A percentile compares a stretch with the other conserved stretches of the same genome.
Evolutionary conservation across 2,329 filamentous ascomycete genomes (phyloP).

Genomic region (Fusarium acutatum): DNA sequence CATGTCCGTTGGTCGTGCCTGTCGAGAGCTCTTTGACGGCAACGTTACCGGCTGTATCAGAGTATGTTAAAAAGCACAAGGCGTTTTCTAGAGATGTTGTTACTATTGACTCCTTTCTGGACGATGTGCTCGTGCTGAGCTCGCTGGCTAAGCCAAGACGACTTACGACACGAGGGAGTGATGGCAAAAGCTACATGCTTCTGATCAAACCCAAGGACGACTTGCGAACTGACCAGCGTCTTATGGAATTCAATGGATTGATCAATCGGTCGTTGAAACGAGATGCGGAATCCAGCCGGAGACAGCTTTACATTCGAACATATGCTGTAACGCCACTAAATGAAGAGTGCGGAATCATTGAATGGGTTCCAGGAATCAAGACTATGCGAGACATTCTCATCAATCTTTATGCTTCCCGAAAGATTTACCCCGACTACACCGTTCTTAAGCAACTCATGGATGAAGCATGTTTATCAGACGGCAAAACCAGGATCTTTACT

Average conservation of each 20-base stretch:
- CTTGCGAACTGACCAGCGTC: slow-evolving; percentile 92
- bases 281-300: slow-evolving; percentile 88
- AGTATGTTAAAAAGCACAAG: slow-evolving; percentile 78
- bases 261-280: slow-evolving; percentile 95
- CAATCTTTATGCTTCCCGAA: slow-evolving; percentile 77
- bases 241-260: slow-evolving; percentile 99
- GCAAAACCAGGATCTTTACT: slow-evolving; percentile 76
- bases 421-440: slow-evolving; percentile 74
- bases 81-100: slow-evolving; percentile 89
- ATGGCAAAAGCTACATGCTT: slow-evolving; percentile 87
- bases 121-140: slow-evolving; percentile 88
- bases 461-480: slow-evolving; percentile 64
- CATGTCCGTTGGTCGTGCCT: slow-evolving; percentile 87
- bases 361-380: slow-evolving; percentile 97
- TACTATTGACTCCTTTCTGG: slow-evolving; percentile 80
- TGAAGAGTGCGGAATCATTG: slow-evolving; percentile 96
- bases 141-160: slow-evolving; percentile 94
- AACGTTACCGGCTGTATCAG: slow-evolving; percentile 77
- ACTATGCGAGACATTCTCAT: slow-evolving; percentile 92
- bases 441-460: slow-evolving; percentile 71
- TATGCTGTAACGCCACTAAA: slow-evolving; percentile 97
- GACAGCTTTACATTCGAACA: slow-evolving; percentile 93
- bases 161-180: slow-evolving; percentile 85
- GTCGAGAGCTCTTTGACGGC: slow-evolving; percentile 86
- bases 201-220: slow-evolving; percentile 99